Evolutionary conservation across 805 yeast species (phyloP).

Genomic region (Candida anglica): DNA sequence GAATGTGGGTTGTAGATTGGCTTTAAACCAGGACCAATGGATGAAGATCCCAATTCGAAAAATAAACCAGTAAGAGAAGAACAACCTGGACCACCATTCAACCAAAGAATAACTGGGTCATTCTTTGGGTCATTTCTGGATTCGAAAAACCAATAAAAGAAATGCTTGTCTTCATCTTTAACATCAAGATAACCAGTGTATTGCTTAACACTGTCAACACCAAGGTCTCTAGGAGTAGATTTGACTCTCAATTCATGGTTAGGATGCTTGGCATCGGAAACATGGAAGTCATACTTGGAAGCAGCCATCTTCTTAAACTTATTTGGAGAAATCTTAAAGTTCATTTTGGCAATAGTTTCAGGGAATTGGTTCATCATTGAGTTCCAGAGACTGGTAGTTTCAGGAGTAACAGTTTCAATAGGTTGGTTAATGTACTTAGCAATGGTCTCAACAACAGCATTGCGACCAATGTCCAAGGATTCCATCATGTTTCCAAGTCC

Average conservation of each 20-base stretch:
- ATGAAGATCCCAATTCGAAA: conserved; percentile 28
- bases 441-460: conserved; percentile 41
- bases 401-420: conserved; percentile 43
- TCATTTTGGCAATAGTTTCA: conserved; percentile 45
- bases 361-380: conserved; percentile 64
- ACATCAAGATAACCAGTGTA: conserved; percentile 84
- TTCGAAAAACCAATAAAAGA: conserved; percentile 30
- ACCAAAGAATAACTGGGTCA: conserved; percentile 29
- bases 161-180: conserved; percentile 57
- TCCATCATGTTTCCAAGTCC: conserved; percentile 6
- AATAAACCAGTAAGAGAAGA: conserved; percentile 25
- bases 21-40: conserved; percentile 16
- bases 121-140: conserved; percentile 28
- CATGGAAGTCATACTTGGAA: conserved; percentile 30
- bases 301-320: conserved; percentile 30
- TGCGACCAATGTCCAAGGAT: conserved; percentile 14
- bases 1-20: conserved; percentile 24
- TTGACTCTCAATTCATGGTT: conserved; percentile 58
- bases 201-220: conserved; percentile 79
- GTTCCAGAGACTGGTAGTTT: conserved; percentile 52
- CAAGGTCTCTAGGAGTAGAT: conserved; percentile 60
- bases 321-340: conserved; percentile 48
- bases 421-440: conserved; percentile 51
- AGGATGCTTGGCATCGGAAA: conserved; percentile 34
- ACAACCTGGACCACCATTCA: conserved; percentile 32